A percentile compares a stretch with the other conserved stretches of the same genome.
These are phyloP conservation scores for Nemania abortiva DNA, from an alignment of 2,329 filamentous ascomycete genomes.

Conservation along the genomic window DNA sequence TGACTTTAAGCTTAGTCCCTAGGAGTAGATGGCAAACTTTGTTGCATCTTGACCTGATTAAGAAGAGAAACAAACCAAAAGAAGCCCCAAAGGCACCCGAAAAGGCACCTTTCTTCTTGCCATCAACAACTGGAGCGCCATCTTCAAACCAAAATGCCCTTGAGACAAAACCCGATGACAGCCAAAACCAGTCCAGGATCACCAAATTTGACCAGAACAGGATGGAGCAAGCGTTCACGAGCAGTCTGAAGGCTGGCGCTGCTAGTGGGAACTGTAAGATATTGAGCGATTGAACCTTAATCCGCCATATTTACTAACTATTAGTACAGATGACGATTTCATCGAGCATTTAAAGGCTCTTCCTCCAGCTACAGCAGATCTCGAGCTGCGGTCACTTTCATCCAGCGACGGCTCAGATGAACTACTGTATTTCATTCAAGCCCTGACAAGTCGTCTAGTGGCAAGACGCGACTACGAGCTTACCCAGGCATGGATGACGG, in stretches of 20 bases:
- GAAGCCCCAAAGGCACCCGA: conserved; percentile 92
- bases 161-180: conserved; percentile 47
- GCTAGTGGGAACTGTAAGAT: conserved; percentile 71
- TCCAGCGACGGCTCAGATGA: conserved; percentile 70
- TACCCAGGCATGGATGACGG: conserved; percentile 96
- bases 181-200: conserved; percentile 68
- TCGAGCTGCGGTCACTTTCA: conserved; percentile 87
- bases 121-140: conserved; percentile 65
- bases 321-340: conserved; percentile 69
- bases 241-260: conserved; percentile 66
- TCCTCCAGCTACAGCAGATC: conserved; percentile 85
- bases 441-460: conserved; percentile 77
- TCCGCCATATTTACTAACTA: conserved; percentile 26
- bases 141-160: conserved; percentile 45
- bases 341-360: conserved; percentile 84
- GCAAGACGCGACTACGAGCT: conserved; percentile 88
- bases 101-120: conserved; percentile 95
- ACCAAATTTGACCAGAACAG: conserved; percentile 72
- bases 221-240: conserved; percentile 69
- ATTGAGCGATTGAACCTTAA: conserved; percentile 32
- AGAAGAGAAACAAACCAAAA: conserved; percentile 92
- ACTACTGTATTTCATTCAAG: conserved; percentile 81
- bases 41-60: conserved; percentile 90
- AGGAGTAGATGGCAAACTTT: conserved; percentile 95
- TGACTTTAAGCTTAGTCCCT: conserved; percentile 89